Evolutionary conservation across 2,329 filamentous ascomycete species (phyloP), one percentile per base, ranked within the genome.

Genomic region (Akanthomyces uredinophilus): DNA sequence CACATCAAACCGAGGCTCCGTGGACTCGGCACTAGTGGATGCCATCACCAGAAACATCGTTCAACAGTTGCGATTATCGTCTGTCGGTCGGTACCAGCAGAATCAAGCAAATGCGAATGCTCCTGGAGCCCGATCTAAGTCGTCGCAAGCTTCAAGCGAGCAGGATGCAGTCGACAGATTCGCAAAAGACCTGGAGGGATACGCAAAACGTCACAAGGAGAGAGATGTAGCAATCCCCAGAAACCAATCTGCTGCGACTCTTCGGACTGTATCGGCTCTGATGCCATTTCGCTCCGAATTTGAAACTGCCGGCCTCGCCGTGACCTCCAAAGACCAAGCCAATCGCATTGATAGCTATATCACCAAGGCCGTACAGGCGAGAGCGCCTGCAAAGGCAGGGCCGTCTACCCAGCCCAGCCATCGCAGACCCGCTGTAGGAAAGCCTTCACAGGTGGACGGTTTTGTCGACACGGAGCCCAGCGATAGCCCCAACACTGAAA

Each of bases 271-370:
- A 20, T 75, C 78, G 29, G 81, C 80, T 35, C 71, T 86, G 3
- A 68, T 84, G 29, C 83, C 83, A 2, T 86, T 81, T 66, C 78
- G 77, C 52, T 73, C 78, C 4, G 78, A 86, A 64, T 85, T 87
- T 64, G 74, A 73, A 61, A 77, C 77, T 62, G 83, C 81, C 60
- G 82, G 83, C 1, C 74, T 87, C 55, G 82, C 83, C 2, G 79
- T 86, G 1, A 86, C 84, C 13, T 84, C 83, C 41, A 71, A 71
- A 51, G 64, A 74, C 65, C 63, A 83, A 79, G 66, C 79, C 77
- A 70, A 74, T 63, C 22, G 67, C 46, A 57, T 68, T 49, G 49
- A 68, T 62, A 43, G 57, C 43, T 64, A 69, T 57, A 65, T 64
- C 32, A 49, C 64, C 46, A 64, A 63, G 56, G 56, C 65, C 35